phyloP scores from a whole-genome alignment of 306 rosid species.

The Rubus idaeus region DNA sequence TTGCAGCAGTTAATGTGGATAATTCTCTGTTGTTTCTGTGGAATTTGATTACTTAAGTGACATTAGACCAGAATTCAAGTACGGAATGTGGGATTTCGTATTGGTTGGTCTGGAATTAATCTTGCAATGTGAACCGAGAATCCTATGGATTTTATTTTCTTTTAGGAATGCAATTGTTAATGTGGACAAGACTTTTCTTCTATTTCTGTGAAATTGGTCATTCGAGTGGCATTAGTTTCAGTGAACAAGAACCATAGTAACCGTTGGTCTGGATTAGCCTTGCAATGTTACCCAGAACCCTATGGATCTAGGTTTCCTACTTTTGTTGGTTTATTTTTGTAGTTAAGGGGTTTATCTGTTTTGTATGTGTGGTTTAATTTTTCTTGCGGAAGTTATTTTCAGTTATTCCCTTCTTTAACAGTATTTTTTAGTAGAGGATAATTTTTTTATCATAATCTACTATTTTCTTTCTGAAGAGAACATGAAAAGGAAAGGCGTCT shows the following conservation, averaged over 20 bases:
- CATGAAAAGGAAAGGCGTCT: not conserved
- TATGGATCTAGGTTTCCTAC: not conserved
- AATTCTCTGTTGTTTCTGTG: not conserved
- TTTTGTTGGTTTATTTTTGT: not conserved
- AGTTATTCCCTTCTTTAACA: not conserved
- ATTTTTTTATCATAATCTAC: not conserved
- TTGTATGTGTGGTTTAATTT: not conserved
- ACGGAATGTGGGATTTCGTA: not conserved
- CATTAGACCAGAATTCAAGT: not conserved
- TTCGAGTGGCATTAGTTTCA: not conserved
- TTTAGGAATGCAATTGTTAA: not conserved
- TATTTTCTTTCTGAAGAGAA: not conserved
- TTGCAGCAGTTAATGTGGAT: not conserved
- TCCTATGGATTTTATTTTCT: not conserved
- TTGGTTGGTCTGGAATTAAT: not conserved
- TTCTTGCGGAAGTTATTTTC: not conserved
- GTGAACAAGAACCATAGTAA: not conserved
- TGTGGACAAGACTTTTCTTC: not conserved
- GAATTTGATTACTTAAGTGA: not conserved
- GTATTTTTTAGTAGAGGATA: not conserved
- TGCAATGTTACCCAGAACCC: not conserved
- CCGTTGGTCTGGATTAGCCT: not conserved
- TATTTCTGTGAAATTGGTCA: not conserved
- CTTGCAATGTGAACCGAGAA: not conserved
- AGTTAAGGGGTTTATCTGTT: not conserved